Base-by-base conservation (phyloP, 1,284 basidiomycete genomes). In the Tilletiopsis washingtonensis region DNA sequence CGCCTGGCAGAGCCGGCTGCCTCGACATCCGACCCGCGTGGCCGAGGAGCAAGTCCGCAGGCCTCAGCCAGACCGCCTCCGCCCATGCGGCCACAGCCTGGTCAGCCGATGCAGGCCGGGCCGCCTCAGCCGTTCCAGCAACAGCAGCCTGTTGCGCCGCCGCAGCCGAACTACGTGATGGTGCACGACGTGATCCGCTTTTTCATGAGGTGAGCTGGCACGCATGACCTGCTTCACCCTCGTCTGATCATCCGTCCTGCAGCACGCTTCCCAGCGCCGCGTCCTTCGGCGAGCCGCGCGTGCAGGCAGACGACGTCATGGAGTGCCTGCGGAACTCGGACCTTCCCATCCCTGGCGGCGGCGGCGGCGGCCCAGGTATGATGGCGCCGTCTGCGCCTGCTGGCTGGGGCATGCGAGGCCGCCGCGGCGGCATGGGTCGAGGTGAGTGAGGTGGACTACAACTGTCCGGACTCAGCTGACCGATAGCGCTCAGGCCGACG, bases 291-390 rank as follows among this genome's bases (percentile, higher is more conserved):
- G 64, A 62, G 15, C 64, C 64, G 7, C 27, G 45, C 23, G 51
- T 66, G 41, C 59, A 62, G 42, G 26, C 60, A 1, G 60, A 66
- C 12, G 61, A 64, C 37, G 56, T 66, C 15, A 45, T 66, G 6
- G 64, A 66, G n/a, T 64, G 54, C 40, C 37, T 66, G 15, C 44
- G 51, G 3, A 49, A 51, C 23, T 55, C 61, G 15, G 62, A 66
- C 29, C 25, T 66, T 9, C 63, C 63, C 2, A 6, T 40, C 19
- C 34, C 50, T 19, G 14, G 15, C 4, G 44, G 38, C 19, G 34
- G 34, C 17, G n/a, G n/a, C n/a, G n/a, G n/a, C n/a, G n/a, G n/a
- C n/a, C n/a, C n/a, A n/a, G n/a, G n/a, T n/a, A n/a, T n/a, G n/a
- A n/a, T n/a, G n/a, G n/a, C n/a, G n/a, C n/a, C n/a, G n/a, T n/a